Evolutionary conservation across 169 alveolate species (phyloP).

Genomic region (Plasmodium coatneyi): DNA sequence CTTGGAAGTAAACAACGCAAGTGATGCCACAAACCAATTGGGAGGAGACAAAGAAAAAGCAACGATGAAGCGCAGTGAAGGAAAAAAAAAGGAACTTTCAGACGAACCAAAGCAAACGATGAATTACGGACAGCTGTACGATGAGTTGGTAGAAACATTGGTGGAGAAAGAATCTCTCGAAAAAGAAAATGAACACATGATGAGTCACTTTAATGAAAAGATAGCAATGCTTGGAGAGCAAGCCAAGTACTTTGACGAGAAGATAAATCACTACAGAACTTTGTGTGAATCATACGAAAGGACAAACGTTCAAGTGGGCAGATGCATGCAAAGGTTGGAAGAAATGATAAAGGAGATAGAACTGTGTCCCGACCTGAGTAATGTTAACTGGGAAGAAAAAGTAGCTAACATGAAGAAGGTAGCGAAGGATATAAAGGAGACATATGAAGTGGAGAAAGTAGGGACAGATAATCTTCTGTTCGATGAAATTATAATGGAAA

Average conservation of each 20-base stretch:
- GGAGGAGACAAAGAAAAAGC: not conserved
- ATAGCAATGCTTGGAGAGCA: not conserved
- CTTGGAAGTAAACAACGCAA: not conserved
- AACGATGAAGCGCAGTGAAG: not conserved
- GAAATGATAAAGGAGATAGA: constrained; percentile 1
- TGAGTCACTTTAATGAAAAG: constrained; percentile 4
- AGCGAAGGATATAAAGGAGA: constrained; percentile 20
- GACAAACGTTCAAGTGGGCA: not conserved
- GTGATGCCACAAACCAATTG: not conserved
- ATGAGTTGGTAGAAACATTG: constrained; percentile 18
- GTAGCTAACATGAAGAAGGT: not conserved
- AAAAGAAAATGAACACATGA: constrained; percentile 12
- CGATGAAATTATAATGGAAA: constrained; percentile 34
- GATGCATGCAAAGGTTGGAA: not conserved
- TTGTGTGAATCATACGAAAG: constrained; percentile 12
- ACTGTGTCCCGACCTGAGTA: not conserved
- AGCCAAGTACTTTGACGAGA: constrained; percentile 17
- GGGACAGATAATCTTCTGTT: not conserved
- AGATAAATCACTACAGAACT: constrained; percentile 22
- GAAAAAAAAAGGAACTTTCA: too few species aligned
- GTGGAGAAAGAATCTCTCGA: constrained; percentile 28
- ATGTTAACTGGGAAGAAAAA: not conserved
- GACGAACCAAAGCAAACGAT: not conserved
- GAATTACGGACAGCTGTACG: constrained; percentile 9
- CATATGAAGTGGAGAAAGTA: not conserved